Base-by-base conservation (phyloP, 768 basidiomycete genomes). In the Tephrocybe sp. region DNA sequence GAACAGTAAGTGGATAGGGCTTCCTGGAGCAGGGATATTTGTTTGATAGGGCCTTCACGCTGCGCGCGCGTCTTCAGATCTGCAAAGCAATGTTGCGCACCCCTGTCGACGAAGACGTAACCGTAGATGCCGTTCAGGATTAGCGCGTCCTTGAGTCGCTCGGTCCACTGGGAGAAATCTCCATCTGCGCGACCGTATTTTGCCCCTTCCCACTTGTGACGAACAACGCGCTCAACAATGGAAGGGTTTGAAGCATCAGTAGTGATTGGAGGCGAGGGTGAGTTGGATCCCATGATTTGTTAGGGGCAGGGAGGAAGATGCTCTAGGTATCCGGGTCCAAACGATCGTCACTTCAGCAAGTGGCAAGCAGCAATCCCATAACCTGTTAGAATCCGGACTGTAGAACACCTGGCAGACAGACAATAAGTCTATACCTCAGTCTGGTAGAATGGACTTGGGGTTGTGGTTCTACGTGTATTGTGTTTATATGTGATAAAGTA, bases 11-110 rank as follows among this genome's bases (percentile, higher is more conserved):
- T 38, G 8, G 46, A 39, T 7, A 48, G 36, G 13, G 46, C 46
- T 32, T 49, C 32, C 20, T 30, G 41, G 1, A 49, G 4, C 2
- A 42, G 33, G 5, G 48, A 4, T 2, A 42, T 26, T 14, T 51
- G 49, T 20, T 51, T 51, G 23, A 51, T 35, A 2, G 49, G 49
- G 4, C 49, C 49, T n/a, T 26, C 49, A 2, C 34, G 2, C 22
- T 34, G 39, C 1, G 12, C 30, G 9, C 17, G 40, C 2, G n/a
- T 16, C 17, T 49, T 49, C 2, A 49, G 30, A 19, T 39, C 48
- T 1, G 33, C 33, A 17, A 34, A 49, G 32, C 30, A 42, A 4
- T 4, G 6, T 2, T 34, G 5, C 22, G 48, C 48, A 5, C 32
- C 48, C 13, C 30, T 41, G 9, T 49, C 26, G 2, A 16, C 19